Percentiles rank a stretch among this genome's conserved stretches.
Evolutionary conservation across 2,329 filamentous ascomycete species (phyloP).

Genomic region (Coniochaeta sp.): DNA sequence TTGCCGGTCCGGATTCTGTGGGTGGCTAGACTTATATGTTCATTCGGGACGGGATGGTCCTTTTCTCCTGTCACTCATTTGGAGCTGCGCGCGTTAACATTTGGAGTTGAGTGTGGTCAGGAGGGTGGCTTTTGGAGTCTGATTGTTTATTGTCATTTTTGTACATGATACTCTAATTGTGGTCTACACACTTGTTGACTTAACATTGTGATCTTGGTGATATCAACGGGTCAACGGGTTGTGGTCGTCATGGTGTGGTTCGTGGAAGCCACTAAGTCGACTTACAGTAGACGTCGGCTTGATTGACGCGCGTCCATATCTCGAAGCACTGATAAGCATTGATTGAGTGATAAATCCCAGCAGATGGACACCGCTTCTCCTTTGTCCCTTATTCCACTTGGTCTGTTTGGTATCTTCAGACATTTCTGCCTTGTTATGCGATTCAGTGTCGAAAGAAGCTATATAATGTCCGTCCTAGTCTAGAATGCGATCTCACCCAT

Average conservation of each 20-base stretch:
- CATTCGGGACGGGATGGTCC: background rate
- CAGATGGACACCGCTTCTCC: background rate
- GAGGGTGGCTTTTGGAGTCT: background rate
- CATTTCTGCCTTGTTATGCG: background rate
- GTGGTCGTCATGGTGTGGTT: background rate
- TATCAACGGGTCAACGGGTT: background rate
- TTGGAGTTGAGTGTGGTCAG: background rate
- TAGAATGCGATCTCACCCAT: background rate
- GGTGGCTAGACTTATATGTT: background rate
- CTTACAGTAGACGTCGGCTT: too few species aligned
- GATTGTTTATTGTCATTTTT: background rate
- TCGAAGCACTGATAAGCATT: background rate
- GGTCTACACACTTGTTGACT: background rate
- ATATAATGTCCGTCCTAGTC: background rate
- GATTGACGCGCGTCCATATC: background rate
- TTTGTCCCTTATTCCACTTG: background rate
- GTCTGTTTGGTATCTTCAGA: background rate
- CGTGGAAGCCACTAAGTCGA: background rate
- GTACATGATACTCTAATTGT: background rate
- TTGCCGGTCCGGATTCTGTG: background rate
- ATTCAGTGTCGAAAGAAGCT: too few species aligned
- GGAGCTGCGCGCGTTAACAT: background rate
- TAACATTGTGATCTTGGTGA: background rate
- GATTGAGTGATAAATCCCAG: background rate
- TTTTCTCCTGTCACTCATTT: background rate